Evolutionary conservation across 108 stramenopile species (phyloP).

Genomic region (Cyclotella distinguenda): DNA sequence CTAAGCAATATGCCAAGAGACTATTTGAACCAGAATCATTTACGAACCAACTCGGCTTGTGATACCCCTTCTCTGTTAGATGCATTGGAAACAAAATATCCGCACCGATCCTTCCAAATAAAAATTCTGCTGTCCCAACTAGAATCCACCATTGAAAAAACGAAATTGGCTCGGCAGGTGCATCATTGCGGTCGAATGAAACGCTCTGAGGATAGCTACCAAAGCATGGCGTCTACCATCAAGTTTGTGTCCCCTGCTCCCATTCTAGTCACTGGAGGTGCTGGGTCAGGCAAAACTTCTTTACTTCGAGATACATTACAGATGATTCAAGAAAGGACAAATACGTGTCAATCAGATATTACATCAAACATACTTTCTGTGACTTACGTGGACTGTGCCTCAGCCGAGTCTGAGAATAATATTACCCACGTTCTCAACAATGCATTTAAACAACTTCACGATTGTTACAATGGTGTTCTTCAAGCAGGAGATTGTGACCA

Average conservation of each 20-base stretch:
- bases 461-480: constrained; percentile 10
- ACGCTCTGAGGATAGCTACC: constrained; percentile 30
- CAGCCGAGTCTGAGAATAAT: constrained; percentile 24
- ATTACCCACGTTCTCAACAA: constrained; percentile 33
- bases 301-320: constrained; percentile 54
- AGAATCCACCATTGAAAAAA: constrained; percentile 20
- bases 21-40: not conserved
- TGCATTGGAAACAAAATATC: constrained; percentile 34
- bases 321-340: constrained; percentile 11
- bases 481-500: constrained; percentile 5
- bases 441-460: constrained; percentile 45
- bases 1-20: not conserved
- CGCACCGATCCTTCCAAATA: constrained; percentile 25
- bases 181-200: not conserved
- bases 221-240: constrained; percentile 11
- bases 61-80: not conserved
- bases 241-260: constrained; percentile 58
- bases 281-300: constrained; percentile 60
- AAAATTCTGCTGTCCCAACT: constrained; percentile 17
- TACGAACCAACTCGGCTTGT: not conserved
- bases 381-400: constrained; percentile 72
- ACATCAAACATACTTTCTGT: constrained; percentile 12
- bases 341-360: not conserved
- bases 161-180: constrained; percentile 28
- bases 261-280: constrained; percentile 57